These are phyloP conservation scores for Byssothecium circinans DNA, from an alignment of 2,329 filamentous ascomycete genomes.

Conservation along the genomic window DNA sequence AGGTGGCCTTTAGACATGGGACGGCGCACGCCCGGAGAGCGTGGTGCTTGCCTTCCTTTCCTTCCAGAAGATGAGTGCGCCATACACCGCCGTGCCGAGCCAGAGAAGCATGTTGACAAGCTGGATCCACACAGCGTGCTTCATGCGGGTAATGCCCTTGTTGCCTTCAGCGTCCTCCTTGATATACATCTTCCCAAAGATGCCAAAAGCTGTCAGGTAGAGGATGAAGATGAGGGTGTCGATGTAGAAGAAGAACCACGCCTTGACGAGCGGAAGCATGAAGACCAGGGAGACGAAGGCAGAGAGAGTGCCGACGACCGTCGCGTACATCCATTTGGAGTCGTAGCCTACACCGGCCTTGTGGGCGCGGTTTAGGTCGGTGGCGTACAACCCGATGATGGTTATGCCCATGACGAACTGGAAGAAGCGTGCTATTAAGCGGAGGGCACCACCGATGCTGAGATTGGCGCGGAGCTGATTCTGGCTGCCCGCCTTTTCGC, in stretches of 20 bases:
- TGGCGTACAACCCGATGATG: slow-evolving; percentile 70
- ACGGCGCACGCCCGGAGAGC: slow-evolving; percentile 12
- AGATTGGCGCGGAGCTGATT: slow-evolving; percentile 25
- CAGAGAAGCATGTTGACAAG: slow-evolving; percentile 74
- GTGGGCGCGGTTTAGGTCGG: slow-evolving; percentile 42
- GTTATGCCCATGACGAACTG: slow-evolving; percentile 77
- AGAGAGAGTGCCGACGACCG: slow-evolving; percentile 28
- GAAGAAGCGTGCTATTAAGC: slow-evolving; percentile 67
- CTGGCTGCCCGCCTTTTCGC: slow-evolving; percentile 31
- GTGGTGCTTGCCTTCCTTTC: slow-evolving; percentile 31
- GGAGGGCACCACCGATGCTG: slow-evolving; percentile 40
- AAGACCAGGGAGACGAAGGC: slow-evolving; percentile 55
- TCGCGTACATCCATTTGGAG: slow-evolving; percentile 60
- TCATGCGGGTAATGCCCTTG: slow-evolving; percentile 71
- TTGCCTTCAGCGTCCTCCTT: slow-evolving; percentile 66
- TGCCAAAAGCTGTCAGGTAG: slow-evolving; percentile 79
- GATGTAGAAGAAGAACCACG: slow-evolving; percentile 63
- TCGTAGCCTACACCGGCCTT: slow-evolving; percentile 49
- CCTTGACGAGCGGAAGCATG: slow-evolving; percentile 60
- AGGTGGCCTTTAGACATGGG: background rate
- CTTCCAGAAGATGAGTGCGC: slow-evolving; percentile 60
- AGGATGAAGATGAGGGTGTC: slow-evolving; percentile 71
- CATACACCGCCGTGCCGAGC: slow-evolving; percentile 64
- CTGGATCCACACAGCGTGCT: slow-evolving; percentile 83
- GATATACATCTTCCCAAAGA: slow-evolving; percentile 83